A percentile compares a stretch with the other conserved stretches of the same genome.
Evolutionary conservation across 1,284 basidiomycete genomes (phyloP).

Genomic region (Athelia sp.): DNA sequence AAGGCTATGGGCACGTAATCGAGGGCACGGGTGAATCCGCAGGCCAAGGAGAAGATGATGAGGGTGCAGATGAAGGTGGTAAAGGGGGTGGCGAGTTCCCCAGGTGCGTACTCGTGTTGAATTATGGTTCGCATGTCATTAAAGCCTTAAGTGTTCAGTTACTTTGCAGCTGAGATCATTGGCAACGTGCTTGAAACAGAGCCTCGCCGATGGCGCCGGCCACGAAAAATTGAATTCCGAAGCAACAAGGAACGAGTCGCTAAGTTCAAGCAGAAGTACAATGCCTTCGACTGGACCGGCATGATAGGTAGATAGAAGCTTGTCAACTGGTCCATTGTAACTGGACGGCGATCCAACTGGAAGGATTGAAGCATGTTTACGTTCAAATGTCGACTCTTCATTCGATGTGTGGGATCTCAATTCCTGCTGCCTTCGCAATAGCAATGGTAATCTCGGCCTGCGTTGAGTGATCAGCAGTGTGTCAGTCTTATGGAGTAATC

Average conservation of each 20-base stretch:
- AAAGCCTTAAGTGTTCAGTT: constrained; percentile 44
- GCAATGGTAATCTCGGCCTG: neutral
- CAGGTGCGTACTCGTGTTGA: constrained; percentile 44
- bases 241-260: constrained; percentile 68
- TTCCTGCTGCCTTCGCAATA: neutral
- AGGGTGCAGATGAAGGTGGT: constrained; percentile 74
- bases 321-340: too few species aligned
- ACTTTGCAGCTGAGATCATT: constrained; percentile 94
- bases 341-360: too few species aligned
- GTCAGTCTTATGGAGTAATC: neutral
- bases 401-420: neutral
- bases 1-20: constrained; percentile 96
- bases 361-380: too few species aligned
- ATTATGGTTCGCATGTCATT: constrained; percentile 1
- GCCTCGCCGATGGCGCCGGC: constrained; percentile 82
- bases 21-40: constrained; percentile 76
- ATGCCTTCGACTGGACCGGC: constrained; percentile 76
- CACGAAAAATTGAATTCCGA: constrained; percentile 67
- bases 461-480: neutral
- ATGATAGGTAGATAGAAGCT: constrained; percentile 43
- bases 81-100: constrained; percentile 89
- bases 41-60: constrained; percentile 61
- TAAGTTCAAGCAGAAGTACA: constrained; percentile 64
- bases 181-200: constrained; percentile 89
- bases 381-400: too few species aligned